Evolutionary conservation across 1,284 basidiomycete species (phyloP), one percentile per base, ranked within the genome.

Genomic region (Pseudomicrostroma phylloplanum): DNA sequence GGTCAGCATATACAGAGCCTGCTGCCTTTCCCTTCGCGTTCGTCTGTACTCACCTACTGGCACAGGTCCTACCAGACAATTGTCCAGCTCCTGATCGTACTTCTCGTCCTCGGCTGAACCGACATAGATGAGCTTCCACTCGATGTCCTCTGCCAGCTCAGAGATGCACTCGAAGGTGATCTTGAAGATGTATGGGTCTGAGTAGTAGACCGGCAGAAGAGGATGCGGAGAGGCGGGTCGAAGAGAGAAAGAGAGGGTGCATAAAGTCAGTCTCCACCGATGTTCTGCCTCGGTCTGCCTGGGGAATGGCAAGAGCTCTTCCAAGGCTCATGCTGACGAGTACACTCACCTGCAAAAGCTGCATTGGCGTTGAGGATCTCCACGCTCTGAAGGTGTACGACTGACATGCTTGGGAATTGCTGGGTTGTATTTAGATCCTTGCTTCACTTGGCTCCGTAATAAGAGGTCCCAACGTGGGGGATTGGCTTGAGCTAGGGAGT

Each of bases 101-200:
- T 90, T 87, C 77, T 92, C 90, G 73, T 89, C 87, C 17, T 89
- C 91, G 0, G 96, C 92, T 0, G 89, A 92, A 2, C 96, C 92
- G 58, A 98, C 94, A 80, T 96, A 98, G 67, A 96, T 92, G 67
- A 99, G 86, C 70, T 87, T 88, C 94, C 94, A 98, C 80, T 98
- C 94, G 67, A 98, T 86, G 80, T 98, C 94, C 40, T 57, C 59
- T 30, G 55, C 30, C 30, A 98, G 83, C 11, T 88, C 87, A 7
- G 92, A 89, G 70, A 98, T 93, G 80, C 93, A 97, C 80, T 98
- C 96, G 72, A 98, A 99, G 0, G 92, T 96, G 79, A 99, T 92
- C 71, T 90, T 87, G 81, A 97, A 96, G 71, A 87, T 86, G 82
- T 97, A 98, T 43, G 88, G 84, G 75, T 97, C 93, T 61, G 64